A percentile compares a stretch with the other conserved stretches of the same genome.
phyloP scores from a whole-genome alignment of 106 monocot genomes.

The Dendrobium officinale region DNA sequence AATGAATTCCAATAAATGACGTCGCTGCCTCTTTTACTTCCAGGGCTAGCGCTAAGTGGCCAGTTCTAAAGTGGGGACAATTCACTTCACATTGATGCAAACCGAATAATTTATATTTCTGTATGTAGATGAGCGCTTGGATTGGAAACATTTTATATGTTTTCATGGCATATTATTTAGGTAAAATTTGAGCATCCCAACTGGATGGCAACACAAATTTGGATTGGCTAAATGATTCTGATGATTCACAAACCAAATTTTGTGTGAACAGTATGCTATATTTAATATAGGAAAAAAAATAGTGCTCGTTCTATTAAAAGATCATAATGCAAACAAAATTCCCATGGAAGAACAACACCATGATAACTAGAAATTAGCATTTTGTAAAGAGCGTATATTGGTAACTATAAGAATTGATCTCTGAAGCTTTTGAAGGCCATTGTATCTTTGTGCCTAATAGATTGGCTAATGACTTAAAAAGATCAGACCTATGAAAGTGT shows the following conservation, averaged over 20 bases:
- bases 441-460: too few relatives aligned
- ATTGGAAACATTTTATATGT: background rate
- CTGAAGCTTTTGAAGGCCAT: too few relatives aligned
- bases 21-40: background rate
- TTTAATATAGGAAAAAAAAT: background rate
- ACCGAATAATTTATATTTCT: background rate
- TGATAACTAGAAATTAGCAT: background rate
- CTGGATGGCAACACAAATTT: background rate
- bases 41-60: background rate
- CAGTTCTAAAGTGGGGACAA: background rate
- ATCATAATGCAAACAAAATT: background rate
- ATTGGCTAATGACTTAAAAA: too few relatives aligned
- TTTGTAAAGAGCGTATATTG: background rate
- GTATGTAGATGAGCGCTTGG: background rate
- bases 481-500: too few relatives aligned
- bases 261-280: background rate
- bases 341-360: background rate
- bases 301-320: background rate
- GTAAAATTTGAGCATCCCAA: background rate
- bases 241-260: background rate
- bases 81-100: background rate
- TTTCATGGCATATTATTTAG: background rate
- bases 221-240: background rate
- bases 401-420: too few relatives aligned
- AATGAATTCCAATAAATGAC: background rate